Conservation (phyloP, 139 green algal species). For the Ulvella scutata region DNA sequence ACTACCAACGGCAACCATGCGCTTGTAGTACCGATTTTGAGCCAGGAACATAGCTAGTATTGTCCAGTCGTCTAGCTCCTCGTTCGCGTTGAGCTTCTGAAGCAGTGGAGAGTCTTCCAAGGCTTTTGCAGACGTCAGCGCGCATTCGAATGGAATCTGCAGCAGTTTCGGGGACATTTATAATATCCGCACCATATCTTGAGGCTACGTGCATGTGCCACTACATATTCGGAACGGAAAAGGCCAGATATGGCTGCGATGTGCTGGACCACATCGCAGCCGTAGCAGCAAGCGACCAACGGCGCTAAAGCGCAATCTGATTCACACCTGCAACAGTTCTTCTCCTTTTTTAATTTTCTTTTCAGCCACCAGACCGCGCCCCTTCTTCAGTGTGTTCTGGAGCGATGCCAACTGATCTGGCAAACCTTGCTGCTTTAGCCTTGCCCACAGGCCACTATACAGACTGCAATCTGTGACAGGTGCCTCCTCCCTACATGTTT, state of each 20-base stretch:
- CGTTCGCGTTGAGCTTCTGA: neutral
- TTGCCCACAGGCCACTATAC: constrained; percentile 9
- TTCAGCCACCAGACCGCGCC: constrained; percentile 33
- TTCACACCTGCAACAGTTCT: constrained; percentile 28
- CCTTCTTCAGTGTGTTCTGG: constrained; percentile 8
- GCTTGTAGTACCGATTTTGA: no score
- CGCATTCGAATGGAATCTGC: neutral
- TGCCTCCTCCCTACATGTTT: neutral
- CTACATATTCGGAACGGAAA: neutral
- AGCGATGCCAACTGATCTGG: constrained; percentile 16
- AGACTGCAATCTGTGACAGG: neutral
- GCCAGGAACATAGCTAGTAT: constrained; percentile 41
- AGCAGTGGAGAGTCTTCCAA: constrained; percentile 4
- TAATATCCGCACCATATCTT: neutral
- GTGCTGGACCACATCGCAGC: no score
- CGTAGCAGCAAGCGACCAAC: neutral
- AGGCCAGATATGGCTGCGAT: neutral
- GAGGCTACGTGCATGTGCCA: neutral
- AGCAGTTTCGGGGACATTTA: neutral
- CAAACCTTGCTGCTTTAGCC: constrained; percentile 10
- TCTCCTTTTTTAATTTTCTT: constrained; percentile 17
- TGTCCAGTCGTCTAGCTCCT: constrained; percentile 34
- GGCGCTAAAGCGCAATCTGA: constrained; percentile 19
- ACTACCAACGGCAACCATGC: no score
- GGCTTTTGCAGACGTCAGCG: neutral